Evolutionary conservation across 208 protist genomes (phyloP).

Genomic region (Herpetomonas muscarum): DNA sequence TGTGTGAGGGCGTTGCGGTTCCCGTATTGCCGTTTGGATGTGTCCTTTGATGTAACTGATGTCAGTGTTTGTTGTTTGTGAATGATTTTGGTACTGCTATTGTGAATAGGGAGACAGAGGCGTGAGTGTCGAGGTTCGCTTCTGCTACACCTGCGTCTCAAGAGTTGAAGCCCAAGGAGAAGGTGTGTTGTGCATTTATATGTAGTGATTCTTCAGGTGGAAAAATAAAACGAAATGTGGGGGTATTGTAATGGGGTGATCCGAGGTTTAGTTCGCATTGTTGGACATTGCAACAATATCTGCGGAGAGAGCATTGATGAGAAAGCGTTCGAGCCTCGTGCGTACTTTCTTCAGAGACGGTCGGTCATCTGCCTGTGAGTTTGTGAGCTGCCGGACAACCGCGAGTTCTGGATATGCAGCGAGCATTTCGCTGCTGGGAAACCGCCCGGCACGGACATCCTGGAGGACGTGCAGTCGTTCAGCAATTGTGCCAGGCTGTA

Average conservation of each 20-base stretch:
- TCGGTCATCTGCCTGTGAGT: constrained; percentile 14
- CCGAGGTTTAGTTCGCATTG: neutral
- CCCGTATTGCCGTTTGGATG: too few species aligned
- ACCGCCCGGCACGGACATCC: constrained; percentile 51
- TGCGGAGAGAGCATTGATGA: neutral
- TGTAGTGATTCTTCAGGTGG: too few species aligned
- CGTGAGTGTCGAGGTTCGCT: too few species aligned
- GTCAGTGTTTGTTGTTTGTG: too few species aligned
- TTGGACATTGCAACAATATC: neutral
- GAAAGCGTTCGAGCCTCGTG: neutral
- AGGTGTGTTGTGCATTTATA: too few species aligned
- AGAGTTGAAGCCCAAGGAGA: too few species aligned
- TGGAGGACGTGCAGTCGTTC: constrained; percentile 62
- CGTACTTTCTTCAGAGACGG: constrained; percentile 15
- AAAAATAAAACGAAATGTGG: constrained; percentile 1
- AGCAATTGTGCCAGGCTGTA: constrained; percentile 66
- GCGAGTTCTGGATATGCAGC: constrained; percentile 58
- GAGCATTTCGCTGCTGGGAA: constrained; percentile 21
- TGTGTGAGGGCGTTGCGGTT: too few species aligned
- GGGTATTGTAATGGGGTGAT: too few species aligned
- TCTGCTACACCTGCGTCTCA: too few species aligned
- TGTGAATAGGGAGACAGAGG: too few species aligned
- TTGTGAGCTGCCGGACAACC: constrained; percentile 41
- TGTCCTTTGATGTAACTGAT: too few species aligned
- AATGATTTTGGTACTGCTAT: too few species aligned